A percentile compares a stretch with the other conserved stretches of the same genome.
phyloP scores from a whole-genome alignment of 768 basidiomycete genomes.

The Dacryopinax spathularia region DNA sequence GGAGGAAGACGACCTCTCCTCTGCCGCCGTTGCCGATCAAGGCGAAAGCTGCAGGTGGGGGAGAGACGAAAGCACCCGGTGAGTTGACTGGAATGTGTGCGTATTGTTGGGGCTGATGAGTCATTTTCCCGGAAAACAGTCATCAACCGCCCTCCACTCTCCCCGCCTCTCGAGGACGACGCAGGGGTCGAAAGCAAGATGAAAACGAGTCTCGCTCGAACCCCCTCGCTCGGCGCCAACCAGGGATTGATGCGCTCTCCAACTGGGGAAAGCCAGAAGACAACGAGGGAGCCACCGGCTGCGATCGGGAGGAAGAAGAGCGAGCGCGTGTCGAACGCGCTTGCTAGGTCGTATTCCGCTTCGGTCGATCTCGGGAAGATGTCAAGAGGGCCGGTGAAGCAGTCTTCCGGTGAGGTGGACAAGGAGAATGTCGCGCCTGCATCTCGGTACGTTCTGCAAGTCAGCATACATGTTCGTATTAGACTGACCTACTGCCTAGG shows the following conservation, averaged over 20 bases:
- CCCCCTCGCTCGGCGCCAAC: background rate
- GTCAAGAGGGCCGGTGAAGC: background rate
- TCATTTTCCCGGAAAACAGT: background rate
- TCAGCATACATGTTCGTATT: background rate
- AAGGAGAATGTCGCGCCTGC: background rate
- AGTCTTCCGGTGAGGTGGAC: background rate
- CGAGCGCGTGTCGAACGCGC: background rate
- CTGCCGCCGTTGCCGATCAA: background rate
- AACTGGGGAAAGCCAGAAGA: no score
- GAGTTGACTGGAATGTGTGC: background rate
- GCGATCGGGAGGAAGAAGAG: background rate
- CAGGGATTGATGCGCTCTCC: background rate
- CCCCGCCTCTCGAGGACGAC: background rate
- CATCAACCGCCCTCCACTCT: background rate
- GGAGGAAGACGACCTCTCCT: background rate
- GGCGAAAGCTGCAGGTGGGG: background rate
- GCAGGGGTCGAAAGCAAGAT: background rate
- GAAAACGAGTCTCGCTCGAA: background rate
- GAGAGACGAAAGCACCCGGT: background rate
- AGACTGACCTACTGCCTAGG: background rate
- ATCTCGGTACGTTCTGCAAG: background rate
- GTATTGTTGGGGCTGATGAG: background rate
- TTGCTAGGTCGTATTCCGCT: background rate
- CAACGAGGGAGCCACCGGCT: no score
- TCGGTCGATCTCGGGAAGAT: background rate